A percentile compares a stretch with the other conserved stretches of the same genome.
phyloP scores from a whole-genome alignment of 2,329 filamentous ascomycete species.

The Penicillium rolfsii region DNA sequence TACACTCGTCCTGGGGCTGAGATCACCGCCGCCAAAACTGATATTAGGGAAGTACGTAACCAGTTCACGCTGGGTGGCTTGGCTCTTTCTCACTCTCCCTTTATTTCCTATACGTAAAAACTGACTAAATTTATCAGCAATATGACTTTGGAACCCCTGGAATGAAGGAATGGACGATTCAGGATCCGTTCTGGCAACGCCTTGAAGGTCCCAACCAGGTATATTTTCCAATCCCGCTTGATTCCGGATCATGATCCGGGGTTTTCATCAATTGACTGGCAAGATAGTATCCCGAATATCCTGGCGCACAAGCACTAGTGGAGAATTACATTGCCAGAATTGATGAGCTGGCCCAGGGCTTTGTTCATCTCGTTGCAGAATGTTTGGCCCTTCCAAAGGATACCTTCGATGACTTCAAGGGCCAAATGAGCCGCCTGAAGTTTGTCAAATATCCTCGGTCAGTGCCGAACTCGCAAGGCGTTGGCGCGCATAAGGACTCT shows the following conservation, averaged over 20 bases:
- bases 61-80: background rate
- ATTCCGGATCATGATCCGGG: background rate
- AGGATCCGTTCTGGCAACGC: conserved; percentile 52
- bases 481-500: conserved; percentile 62
- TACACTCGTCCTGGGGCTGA: conserved; percentile 42
- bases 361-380: conserved; percentile 61
- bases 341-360: conserved; percentile 52
- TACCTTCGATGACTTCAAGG: conserved; percentile 55
- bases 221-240: background rate
- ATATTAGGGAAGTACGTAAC: conserved; percentile 36
- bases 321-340: conserved; percentile 59
- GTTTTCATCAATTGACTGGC: background rate
- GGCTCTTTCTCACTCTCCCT: background rate
- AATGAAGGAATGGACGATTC: conserved; percentile 34
- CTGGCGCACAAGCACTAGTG: conserved; percentile 31
- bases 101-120: background rate
- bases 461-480: conserved; percentile 52
- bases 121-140: conserved; percentile 44
- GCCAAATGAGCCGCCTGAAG: conserved; percentile 57
- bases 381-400: conserved; percentile 52
- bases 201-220: conserved; percentile 38
- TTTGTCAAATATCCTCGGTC: conserved; percentile 59
- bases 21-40: conserved; percentile 37
- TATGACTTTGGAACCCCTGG: conserved; percentile 44
- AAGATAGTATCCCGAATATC: conserved; percentile 33